Percentiles rank a stretch among this genome's conserved stretches.
These are phyloP conservation scores for Prunus fruticosa DNA, from an alignment of 306 rosid species.

Conservation along the genomic window DNA sequence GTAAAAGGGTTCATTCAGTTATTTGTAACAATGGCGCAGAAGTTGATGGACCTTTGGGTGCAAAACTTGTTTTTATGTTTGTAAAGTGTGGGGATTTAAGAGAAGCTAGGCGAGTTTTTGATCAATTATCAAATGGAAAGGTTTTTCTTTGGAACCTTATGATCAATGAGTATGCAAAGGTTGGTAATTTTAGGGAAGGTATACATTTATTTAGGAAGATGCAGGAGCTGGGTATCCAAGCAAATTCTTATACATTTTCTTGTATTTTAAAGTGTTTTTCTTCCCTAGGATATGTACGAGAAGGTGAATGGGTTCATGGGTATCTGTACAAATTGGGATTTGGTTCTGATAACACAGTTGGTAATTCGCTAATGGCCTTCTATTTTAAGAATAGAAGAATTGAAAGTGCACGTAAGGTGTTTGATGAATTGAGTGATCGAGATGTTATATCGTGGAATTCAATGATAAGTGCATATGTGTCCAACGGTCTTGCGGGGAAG, in stretches of 20 bases:
- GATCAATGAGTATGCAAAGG: conserved; percentile 63
- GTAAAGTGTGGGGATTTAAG: conserved; percentile 56
- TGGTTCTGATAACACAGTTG: conserved; percentile 40
- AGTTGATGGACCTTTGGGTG: conserved; percentile 46
- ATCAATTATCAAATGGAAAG: conserved; percentile 39
- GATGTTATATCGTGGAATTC: conserved; percentile 83
- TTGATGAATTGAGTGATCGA: conserved; percentile 60
- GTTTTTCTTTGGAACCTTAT: conserved; percentile 72
- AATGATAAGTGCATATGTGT: conserved; percentile 69
- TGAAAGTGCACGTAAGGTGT: conserved; percentile 60
- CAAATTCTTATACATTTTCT: conserved; percentile 58
- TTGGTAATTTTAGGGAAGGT: conserved; percentile 48
- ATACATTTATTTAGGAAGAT: conserved; percentile 48
- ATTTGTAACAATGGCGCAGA: conserved; percentile 31
- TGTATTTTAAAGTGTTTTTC: conserved; percentile 62
- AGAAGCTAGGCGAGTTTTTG: conserved; percentile 56
- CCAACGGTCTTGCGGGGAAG: conserved; percentile 39
- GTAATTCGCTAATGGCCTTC: conserved; percentile 50
- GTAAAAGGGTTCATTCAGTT: conserved; percentile 54
- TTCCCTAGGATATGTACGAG: conserved; percentile 39
- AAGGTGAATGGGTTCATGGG: conserved; percentile 58
- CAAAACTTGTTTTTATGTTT: conserved; percentile 69
- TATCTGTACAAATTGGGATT: conserved; percentile 50
- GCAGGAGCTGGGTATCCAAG: conserved; percentile 47
- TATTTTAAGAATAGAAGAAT: conserved; percentile 52